Evolutionary conservation across 2,329 filamentous ascomycete genomes (phyloP).

Genomic region (Periconia sp.): DNA sequence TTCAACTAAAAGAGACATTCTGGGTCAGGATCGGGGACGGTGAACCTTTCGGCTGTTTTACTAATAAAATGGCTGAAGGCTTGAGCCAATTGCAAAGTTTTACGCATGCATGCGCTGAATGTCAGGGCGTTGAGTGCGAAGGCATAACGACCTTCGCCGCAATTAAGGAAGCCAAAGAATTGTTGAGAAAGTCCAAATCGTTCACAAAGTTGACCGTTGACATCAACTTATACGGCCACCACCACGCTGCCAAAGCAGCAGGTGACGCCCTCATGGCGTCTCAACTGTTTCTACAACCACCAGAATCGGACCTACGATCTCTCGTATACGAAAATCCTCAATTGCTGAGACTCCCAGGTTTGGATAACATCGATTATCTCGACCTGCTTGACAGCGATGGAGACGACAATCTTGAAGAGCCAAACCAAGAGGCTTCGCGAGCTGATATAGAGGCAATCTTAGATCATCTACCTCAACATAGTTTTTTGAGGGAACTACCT

Average conservation of each 20-base stretch:
- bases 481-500: slow-evolving; percentile 1
- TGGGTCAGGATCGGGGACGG: not conserved
- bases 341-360: slow-evolving; percentile 6
- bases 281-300: slow-evolving; percentile 5
- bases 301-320: not conserved
- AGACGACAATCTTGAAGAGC: not conserved
- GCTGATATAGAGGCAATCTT: slow-evolving; percentile 5
- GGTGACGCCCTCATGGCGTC: not conserved
- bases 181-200: not conserved
- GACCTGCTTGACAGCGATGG: not conserved
- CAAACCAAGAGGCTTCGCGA: not conserved
- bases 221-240: slow-evolving; percentile 8
- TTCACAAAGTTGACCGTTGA: not conserved
- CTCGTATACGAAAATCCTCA: slow-evolving; percentile 11
- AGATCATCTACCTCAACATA: slow-evolving; percentile 1
- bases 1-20: not conserved
- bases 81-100: not conserved
- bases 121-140: not conserved
- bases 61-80: not conserved
- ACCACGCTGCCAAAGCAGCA: not conserved
- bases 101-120: not conserved
- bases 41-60: not conserved
- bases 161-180: not conserved
- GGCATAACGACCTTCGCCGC: not conserved
- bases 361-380: not conserved